Evolutionary conservation across 2,329 filamentous ascomycete genomes (phyloP), one percentile per base, ranked within the genome.

Genomic region (Amesomyces nigricolor): DNA sequence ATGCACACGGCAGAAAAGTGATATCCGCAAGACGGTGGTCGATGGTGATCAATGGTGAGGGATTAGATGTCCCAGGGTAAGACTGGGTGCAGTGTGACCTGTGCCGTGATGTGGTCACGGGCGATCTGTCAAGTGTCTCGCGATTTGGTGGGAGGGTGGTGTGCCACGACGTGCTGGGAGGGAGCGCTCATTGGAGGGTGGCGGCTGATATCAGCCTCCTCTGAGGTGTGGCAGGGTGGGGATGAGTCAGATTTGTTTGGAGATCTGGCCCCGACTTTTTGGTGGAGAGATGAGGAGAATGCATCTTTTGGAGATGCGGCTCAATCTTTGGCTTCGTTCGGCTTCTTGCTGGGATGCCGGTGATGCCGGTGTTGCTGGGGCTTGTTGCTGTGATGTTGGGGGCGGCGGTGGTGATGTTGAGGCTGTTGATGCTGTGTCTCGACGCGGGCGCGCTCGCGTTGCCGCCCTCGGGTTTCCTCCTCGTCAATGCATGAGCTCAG

Each of bases 391-490:
- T 54, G 54, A 40, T 56, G 46, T 11, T 52, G 42, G n/a, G n/a
- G n/a, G 8, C 42, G 51, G 1, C 30, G 10, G n/a, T 52, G 55
- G 10, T 56, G 52, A 6, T 77, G 75, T 75, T 72, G 56, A 70
- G 67, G 53, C 19, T 55, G 51, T 4, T 60, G 44, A 11, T 62
- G 55, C 30, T 63, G 44, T 62, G 60, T 57, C 32, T 62, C 61
- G 47, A 63, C 57, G 10, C 58, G 57, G 19, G 56, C 56, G 8
- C 64, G 62, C 49, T 66, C 70, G 53, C 73, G 65, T 60, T 71
- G 69, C 1, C 74, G 71, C 4, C 73, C 73, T 35, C 72, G 67
- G 32, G 68, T 69, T 62, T 73, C 68, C 62, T 74, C 72, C 43
- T 72, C 74, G 47, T 69, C 69, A 49, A 61, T 45, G 60, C 44